phyloP scores from a whole-genome alignment of 176 grass and related monocot species.

The Avena insularis region DNA sequence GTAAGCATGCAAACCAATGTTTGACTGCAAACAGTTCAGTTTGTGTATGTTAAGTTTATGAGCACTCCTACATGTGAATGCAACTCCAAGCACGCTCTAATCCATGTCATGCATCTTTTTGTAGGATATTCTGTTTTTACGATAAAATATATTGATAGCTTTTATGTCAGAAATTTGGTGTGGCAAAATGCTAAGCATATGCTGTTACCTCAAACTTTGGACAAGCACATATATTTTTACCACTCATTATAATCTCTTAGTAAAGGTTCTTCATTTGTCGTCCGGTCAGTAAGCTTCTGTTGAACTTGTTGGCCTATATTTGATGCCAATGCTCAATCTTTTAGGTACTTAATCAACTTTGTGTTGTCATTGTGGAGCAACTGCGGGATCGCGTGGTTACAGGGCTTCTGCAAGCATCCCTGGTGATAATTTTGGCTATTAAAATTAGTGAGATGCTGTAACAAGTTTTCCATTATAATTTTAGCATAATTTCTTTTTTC shows the following conservation, averaged over 20 bases:
- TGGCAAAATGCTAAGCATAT: constrained; percentile 22
- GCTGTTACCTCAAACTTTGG: constrained; percentile 24
- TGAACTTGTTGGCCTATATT: constrained; percentile 24
- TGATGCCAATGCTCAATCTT: constrained; percentile 43
- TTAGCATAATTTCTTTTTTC: constrained; percentile 35
- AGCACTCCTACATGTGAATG: constrained; percentile 10
- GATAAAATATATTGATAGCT: neutral
- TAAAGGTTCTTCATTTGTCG: neutral
- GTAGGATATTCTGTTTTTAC: neutral
- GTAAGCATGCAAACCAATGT: constrained; percentile 22
- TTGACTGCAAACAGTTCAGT: constrained; percentile 1
- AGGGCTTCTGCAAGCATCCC: constrained; percentile 93
- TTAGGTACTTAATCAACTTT: constrained; percentile 92
- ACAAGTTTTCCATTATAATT: constrained; percentile 29
- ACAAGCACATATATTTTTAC: neutral
- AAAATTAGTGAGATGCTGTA: constrained; percentile 28
- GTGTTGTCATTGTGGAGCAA: constrained; percentile 87
- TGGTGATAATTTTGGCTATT: constrained; percentile 64
- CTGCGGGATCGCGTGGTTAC: constrained; percentile 93
- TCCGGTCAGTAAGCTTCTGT: constrained; percentile 26
- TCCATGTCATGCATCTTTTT: constrained; percentile 32
- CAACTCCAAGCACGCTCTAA: neutral
- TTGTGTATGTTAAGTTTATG: constrained; percentile 29
- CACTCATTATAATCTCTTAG: constrained; percentile 18
- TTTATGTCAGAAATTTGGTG: neutral